Percentiles rank a stretch among this genome's conserved stretches.
Conservation (phyloP, 495 filamentous ascomycete species). For the Penicillium verhagenii region DNA sequence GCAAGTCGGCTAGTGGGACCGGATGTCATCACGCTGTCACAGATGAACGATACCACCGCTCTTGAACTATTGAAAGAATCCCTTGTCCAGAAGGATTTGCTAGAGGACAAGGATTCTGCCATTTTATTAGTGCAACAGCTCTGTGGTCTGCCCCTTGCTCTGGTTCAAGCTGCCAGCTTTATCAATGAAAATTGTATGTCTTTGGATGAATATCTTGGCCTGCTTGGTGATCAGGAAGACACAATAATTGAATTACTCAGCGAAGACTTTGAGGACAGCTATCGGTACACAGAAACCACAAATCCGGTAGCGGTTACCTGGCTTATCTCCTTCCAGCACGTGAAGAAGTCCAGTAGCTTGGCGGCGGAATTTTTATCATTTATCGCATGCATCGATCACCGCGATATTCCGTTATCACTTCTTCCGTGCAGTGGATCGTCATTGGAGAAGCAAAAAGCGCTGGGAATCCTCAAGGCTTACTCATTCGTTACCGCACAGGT, state of each 20-base stretch:
- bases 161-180: slow-evolving; percentile 48
- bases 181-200: slow-evolving; percentile 41
- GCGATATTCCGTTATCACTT: slow-evolving; percentile 40
- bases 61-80: not conserved
- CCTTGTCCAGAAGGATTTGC: not conserved
- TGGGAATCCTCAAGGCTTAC: slow-evolving; percentile 19
- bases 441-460: slow-evolving; percentile 22
- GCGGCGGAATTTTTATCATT: slow-evolving; percentile 43
- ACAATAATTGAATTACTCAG: slow-evolving; percentile 33
- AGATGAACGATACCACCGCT: not conserved
- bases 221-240: slow-evolving; percentile 25
- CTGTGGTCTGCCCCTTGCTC: slow-evolving; percentile 44
- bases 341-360: slow-evolving; percentile 21
- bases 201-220: no score
- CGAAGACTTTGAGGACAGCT: slow-evolving; percentile 37
- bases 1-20: not conserved
- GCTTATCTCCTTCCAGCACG: slow-evolving; percentile 49
- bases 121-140: slow-evolving; percentile 34
- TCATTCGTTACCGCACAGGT: not conserved
- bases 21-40: not conserved
- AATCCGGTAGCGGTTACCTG: slow-evolving; percentile 47
- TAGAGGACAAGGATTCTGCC: not conserved
- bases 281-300: slow-evolving; percentile 28
- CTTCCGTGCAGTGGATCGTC: slow-evolving; percentile 9
- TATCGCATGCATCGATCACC: slow-evolving; percentile 42